Percentiles rank a stretch among this genome's conserved stretches.
These are phyloP conservation scores for Neurospora sp. DNA, from an alignment of 495 filamentous ascomycete genomes.

Conservation along the genomic window DNA sequence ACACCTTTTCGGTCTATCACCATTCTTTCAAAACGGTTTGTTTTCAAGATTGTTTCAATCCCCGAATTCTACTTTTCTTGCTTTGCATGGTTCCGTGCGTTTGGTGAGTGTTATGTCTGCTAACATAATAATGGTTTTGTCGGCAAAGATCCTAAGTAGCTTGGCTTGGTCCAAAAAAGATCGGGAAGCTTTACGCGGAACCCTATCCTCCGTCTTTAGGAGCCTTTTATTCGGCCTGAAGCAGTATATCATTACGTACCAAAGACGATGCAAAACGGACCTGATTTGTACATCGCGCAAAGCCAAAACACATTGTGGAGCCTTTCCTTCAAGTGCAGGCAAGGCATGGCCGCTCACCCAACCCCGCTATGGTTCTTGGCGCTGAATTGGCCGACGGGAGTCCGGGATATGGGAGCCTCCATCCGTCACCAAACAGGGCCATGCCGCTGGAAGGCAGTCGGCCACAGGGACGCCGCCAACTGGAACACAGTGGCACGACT, in stretches of 20 bases:
- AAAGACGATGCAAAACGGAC: background rate
- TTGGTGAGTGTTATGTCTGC: background rate
- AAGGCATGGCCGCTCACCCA: background rate
- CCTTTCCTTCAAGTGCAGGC: background rate
- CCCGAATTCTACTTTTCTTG: background rate
- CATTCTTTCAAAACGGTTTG: background rate
- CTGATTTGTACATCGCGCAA: background rate
- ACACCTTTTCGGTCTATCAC: background rate
- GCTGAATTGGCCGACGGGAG: background rate
- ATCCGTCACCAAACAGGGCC: background rate
- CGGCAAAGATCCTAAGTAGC: background rate
- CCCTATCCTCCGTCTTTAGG: background rate
- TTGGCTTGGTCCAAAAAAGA: background rate
- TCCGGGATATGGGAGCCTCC: background rate
- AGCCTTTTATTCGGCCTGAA: background rate
- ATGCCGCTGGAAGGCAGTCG: background rate
- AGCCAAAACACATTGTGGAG: background rate
- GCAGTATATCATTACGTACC: background rate
- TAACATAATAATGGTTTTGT: background rate
- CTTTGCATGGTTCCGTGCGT: background rate
- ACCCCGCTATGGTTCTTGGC: background rate
- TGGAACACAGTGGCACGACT: conserved; percentile 4
- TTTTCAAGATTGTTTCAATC: background rate
- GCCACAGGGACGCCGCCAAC: conserved; percentile 1
- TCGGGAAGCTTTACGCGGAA: background rate